Conservation (phyloP, 1,284 basidiomycete species). For the Sporisorium graminicola region DNA sequence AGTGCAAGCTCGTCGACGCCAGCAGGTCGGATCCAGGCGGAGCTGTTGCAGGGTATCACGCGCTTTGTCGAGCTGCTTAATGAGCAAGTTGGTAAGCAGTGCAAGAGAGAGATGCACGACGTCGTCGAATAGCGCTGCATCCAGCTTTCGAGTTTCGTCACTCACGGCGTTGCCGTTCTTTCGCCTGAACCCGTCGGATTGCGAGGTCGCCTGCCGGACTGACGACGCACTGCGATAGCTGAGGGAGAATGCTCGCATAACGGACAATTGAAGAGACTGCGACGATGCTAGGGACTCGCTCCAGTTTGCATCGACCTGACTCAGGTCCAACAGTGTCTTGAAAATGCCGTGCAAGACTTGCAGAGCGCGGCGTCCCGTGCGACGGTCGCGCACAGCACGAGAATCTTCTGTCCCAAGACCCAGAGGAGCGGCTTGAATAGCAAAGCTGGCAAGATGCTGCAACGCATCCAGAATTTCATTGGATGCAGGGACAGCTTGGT, state of each 20-base stretch:
- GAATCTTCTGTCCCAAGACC: neutral
- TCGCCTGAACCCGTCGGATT: neutral
- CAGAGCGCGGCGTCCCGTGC: slow-evolving; percentile 16
- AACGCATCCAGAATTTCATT: slow-evolving; percentile 21
- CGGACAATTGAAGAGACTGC: slow-evolving; percentile 3
- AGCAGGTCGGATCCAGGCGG: slow-evolving; percentile 19
- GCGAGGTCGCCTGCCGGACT: slow-evolving; percentile 6
- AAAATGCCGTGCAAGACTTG: slow-evolving; percentile 42
- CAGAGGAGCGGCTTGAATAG: slow-evolving; percentile 32
- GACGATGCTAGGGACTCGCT: slow-evolving; percentile 39
- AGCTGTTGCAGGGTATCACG: slow-evolving; percentile 22
- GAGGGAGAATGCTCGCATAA: slow-evolving; percentile 35
- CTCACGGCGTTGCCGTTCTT: neutral
- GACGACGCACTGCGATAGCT: slow-evolving; percentile 21
- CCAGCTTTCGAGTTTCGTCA: neutral
- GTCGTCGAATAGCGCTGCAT: slow-evolving; percentile 31
- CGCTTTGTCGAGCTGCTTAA: slow-evolving; percentile 46
- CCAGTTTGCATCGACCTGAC: slow-evolving; percentile 51
- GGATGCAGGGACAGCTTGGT: slow-evolving; percentile 24
- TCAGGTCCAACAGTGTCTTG: slow-evolving; percentile 46
- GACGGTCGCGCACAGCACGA: neutral
- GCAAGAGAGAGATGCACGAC: slow-evolving; percentile 49
- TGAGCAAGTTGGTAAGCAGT: slow-evolving; percentile 42
- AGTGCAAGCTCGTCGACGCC: slow-evolving; percentile 21
- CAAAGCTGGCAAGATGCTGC: slow-evolving; percentile 27